phyloP scores from a whole-genome alignment of 495 filamentous ascomycete genomes.

The Aspergillus incahuasiensis region DNA sequence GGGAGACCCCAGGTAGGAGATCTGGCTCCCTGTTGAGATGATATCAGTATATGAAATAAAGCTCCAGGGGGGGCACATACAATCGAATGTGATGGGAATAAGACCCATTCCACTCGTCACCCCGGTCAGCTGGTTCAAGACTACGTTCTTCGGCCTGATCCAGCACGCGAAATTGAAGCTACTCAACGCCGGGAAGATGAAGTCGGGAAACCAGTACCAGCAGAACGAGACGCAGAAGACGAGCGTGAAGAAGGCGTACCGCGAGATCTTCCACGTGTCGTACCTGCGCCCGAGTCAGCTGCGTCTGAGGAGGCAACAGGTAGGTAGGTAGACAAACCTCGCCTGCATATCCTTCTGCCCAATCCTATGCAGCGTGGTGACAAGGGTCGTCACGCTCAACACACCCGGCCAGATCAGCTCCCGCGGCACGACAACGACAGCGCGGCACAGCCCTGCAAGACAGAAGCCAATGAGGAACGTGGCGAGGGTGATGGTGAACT shows the following conservation, averaged over 20 bases:
- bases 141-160: constrained; percentile 72
- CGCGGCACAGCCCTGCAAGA: constrained; percentile 52
- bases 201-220: constrained; percentile 80
- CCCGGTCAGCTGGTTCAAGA: constrained; percentile 77
- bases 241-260: constrained; percentile 73
- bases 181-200: constrained; percentile 73
- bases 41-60: too few relatives aligned
- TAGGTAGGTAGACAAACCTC: constrained; percentile 29
- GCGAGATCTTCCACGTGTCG: constrained; percentile 73
- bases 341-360: constrained; percentile 11
- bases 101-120: constrained; percentile 72
- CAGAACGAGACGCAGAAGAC: constrained; percentile 52
- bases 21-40: too few relatives aligned
- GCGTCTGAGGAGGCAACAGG: too few relatives aligned
- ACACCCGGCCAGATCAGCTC: constrained; percentile 88
- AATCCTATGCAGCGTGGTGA: constrained; percentile 66
- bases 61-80: constrained; percentile 7
- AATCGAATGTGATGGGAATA: constrained; percentile 77
- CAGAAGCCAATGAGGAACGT: constrained; percentile 51
- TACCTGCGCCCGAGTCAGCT: constrained; percentile 31
- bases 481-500: constrained; percentile 33
- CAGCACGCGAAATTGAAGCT: constrained; percentile 83
- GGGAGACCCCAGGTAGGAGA: constrained; percentile 73
- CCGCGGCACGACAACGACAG: constrained; percentile 70
- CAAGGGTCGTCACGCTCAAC: constrained; percentile 75